Evolutionary conservation across 225 moss, liverwort and hornwort genomes (phyloP), one percentile per base, ranked within the genome.

Genomic region (Ulota crispa): DNA sequence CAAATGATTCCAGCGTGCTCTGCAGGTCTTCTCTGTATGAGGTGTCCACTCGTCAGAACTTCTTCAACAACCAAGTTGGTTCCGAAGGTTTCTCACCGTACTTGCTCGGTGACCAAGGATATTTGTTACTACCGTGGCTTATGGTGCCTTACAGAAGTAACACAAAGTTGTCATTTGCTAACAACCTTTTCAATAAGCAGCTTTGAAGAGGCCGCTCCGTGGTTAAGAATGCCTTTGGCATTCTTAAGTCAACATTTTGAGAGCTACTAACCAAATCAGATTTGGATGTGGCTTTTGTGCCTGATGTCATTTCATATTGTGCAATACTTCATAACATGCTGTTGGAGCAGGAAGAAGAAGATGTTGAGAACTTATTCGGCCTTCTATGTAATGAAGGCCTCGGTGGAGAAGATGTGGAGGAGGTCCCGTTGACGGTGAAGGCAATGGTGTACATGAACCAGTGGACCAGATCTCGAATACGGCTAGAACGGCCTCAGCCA

Each of bases 141-240:
- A 55, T 55, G 23, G 21, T 23, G 0, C 55, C 1, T 2, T 1
- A 23, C 9, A 0, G 7, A 6, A 9, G 0, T 0, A 21, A 23
- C 8, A 0, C 1, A 0, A 1, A 55, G 3, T 13, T 23, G 6
- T 23, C 55, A 2, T 6, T 55, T 0, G 21, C 21, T 7, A 23
- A 55, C 8, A 1, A 23, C 8, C 23, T 55, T 0, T 55, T 23
- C 8, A 55, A 55, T 1, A 23, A 23, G 3, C 6, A 3, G 7
- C 9, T 55, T 0, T 1, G 2, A 3, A 23, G 8, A 0, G 55
- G 21, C 1, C 7, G 2, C 3, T 7, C 23, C 5, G 21, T 55
- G 12, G 52, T 52, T 6, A 19, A 52, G 18, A 52, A 52, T 52
- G 18, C 52, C 19, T 52, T 52, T 52, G 52, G 56, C 56, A 56